Evolutionary conservation across 495 filamentous ascomycete species (phyloP).

Genomic region (Tuber aestivum): DNA sequence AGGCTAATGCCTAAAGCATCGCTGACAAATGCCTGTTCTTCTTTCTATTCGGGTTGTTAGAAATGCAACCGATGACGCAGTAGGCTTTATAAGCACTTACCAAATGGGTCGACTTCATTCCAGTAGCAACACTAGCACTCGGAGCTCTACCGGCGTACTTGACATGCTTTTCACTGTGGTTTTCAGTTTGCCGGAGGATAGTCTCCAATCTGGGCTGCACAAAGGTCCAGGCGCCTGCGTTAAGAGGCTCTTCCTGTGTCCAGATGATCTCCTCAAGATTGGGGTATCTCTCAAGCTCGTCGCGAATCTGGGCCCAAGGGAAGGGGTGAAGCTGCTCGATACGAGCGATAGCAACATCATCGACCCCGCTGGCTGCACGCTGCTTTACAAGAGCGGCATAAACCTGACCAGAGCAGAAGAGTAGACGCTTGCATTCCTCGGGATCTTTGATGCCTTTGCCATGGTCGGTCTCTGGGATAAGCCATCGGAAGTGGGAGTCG

Average conservation of each 20-base stretch:
- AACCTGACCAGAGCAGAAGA: constrained; percentile 92
- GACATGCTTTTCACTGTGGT: constrained; percentile 89
- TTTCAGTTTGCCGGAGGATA: constrained; percentile 73
- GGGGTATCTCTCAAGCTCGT: constrained; percentile 92
- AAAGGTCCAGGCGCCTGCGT: constrained; percentile 92
- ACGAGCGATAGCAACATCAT: constrained; percentile 85
- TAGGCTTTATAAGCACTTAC: constrained; percentile 17
- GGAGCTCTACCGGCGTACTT: constrained; percentile 92
- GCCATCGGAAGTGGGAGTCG: constrained; percentile 90
- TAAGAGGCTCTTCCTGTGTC: constrained; percentile 94
- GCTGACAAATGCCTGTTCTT: constrained; percentile 85
- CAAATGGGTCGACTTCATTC: constrained; percentile 75
- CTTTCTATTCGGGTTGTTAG: constrained; percentile 52
- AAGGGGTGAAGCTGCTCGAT: constrained; percentile 98
- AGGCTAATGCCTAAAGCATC: constrained; percentile 51
- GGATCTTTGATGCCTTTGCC: constrained; percentile 62
- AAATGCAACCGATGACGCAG: neutral
- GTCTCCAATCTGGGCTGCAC: constrained; percentile 95
- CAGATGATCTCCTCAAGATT: constrained; percentile 96
- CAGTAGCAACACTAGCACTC: constrained; percentile 85
- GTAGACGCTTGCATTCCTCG: constrained; percentile 89
- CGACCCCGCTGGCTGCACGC: constrained; percentile 74
- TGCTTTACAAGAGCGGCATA: constrained; percentile 86
- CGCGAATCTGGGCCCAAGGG: constrained; percentile 92
- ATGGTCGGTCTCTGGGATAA: constrained; percentile 84